Evolutionary conservation across 2,329 filamentous ascomycete genomes (phyloP).

Genomic region (Paramyrothecium sp.): DNA sequence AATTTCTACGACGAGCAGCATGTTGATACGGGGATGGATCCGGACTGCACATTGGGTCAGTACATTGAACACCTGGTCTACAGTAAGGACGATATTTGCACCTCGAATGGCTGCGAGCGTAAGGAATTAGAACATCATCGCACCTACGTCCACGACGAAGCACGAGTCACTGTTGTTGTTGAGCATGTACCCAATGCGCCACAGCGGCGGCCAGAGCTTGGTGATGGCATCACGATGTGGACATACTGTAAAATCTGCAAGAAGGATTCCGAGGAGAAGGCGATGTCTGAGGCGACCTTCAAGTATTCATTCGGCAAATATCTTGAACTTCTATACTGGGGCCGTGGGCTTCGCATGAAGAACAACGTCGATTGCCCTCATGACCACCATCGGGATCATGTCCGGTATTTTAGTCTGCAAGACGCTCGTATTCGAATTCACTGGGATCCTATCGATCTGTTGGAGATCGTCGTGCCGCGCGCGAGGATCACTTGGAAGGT

Average conservation of each 20-base stretch:
- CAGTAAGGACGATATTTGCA: slow-evolving; percentile 73
- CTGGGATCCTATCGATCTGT: slow-evolving; percentile 86
- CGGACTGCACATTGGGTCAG: slow-evolving; percentile 90
- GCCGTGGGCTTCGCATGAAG: slow-evolving; percentile 72
- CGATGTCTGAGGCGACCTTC: slow-evolving; percentile 93
- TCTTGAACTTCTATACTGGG: slow-evolving; percentile 96
- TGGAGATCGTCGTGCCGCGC: slow-evolving; percentile 91
- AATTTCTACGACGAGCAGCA: slow-evolving; percentile 95
- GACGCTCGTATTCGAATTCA: slow-evolving; percentile 86
- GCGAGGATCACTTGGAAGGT: slow-evolving; percentile 96
- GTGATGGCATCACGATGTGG: slow-evolving; percentile 87
- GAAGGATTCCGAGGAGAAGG: slow-evolving; percentile 82
- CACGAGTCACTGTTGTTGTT: slow-evolving; percentile 87
- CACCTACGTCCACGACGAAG: slow-evolving; percentile 95
- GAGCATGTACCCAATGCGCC: slow-evolving; percentile 54
- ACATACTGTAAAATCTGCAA: slow-evolving; percentile 91
- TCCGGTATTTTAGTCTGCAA: slow-evolving; percentile 87
- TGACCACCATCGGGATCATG: slow-evolving; percentile 87
- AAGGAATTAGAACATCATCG: slow-evolving; percentile 91
- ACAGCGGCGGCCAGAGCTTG: slow-evolving; percentile 38
- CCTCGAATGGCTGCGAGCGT: slow-evolving; percentile 80
- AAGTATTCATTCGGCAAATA: slow-evolving; percentile 99
- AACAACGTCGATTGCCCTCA: slow-evolving; percentile 76
- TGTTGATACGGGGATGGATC: slow-evolving; percentile 66
- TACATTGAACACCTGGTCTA: slow-evolving; percentile 90